Evolutionary conservation across 768 basidiomycete species (phyloP).

Genomic region (Pilatotrama ljubarskyi): DNA sequence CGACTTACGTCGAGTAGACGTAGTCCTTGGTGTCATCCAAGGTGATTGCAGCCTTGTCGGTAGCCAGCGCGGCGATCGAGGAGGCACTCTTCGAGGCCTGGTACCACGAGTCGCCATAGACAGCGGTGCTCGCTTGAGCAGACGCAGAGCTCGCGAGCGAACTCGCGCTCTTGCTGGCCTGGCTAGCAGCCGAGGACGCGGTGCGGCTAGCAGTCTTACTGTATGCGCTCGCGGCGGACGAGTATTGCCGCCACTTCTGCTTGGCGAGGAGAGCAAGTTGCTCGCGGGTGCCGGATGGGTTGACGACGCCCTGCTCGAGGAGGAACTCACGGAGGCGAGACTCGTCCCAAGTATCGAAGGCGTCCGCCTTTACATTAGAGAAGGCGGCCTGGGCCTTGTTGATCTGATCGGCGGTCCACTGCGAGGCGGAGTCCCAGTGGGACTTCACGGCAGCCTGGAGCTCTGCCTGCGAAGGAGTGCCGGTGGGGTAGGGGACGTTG

Average conservation of each 20-base stretch:
- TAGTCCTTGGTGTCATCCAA: conserved; percentile 84
- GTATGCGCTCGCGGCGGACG: conserved; percentile 57
- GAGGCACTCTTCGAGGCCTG: conserved; percentile 32
- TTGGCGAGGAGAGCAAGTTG: conserved; percentile 79
- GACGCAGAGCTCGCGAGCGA: conserved; percentile 35
- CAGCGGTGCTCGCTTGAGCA: conserved; percentile 28
- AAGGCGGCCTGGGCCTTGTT: conserved; percentile 63
- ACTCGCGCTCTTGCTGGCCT: conserved; percentile 45
- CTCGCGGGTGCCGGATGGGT: conserved; percentile 77
- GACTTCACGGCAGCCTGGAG: conserved; percentile 52
- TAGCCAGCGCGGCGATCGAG: conserved; percentile 50
- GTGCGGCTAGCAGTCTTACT: conserved; percentile 33
- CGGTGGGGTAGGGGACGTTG: conserved; percentile 52
- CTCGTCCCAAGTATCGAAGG: conserved; percentile 86
- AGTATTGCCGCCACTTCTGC: conserved; percentile 62
- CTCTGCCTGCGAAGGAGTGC: conserved; percentile 19
- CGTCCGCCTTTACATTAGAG: conserved; percentile 48
- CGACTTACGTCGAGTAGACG: conserved; percentile 68
- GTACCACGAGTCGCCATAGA: conserved; percentile 47
- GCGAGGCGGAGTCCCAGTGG: conserved; percentile 51
- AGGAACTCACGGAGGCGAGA: conserved; percentile 78
- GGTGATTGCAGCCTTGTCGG: conserved; percentile 46
- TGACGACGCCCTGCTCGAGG: conserved; percentile 83
- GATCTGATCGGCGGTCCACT: conserved; percentile 68
- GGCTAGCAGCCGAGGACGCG: neutral